Evolutionary conservation across 2,329 filamentous ascomycete genomes (phyloP).

Genomic region (Phaeomoniella chlamydospora): DNA sequence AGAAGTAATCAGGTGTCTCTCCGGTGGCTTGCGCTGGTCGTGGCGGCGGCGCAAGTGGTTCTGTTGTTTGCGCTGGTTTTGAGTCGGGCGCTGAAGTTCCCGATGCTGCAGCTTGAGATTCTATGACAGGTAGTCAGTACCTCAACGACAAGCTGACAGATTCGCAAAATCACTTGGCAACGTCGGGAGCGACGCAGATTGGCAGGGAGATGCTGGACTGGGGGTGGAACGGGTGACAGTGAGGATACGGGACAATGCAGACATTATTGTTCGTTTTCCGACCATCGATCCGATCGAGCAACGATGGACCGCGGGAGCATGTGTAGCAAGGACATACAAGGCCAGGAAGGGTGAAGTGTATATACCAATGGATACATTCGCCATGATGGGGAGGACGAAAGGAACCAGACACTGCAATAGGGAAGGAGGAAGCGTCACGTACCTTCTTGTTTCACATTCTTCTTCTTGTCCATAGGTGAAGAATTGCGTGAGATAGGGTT

Average conservation of each 20-base stretch:
- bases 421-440: constrained; percentile 8
- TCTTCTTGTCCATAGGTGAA: constrained; percentile 28
- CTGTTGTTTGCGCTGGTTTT: constrained; percentile 42
- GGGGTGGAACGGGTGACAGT: constrained; percentile 7
- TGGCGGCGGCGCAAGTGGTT: constrained; percentile 57
- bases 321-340: too few relatives aligned
- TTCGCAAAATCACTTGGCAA: constrained; percentile 10
- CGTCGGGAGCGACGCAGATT: too few relatives aligned
- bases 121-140: constrained; percentile 8
- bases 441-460: constrained; percentile 25
- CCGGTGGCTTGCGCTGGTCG: constrained; percentile 36
- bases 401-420: too few relatives aligned
- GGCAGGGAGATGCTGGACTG: background rate
- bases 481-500: constrained; percentile 18
- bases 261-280: too few relatives aligned
- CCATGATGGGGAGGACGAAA: too few relatives aligned
- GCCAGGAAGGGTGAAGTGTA: too few relatives aligned
- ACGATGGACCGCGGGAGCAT: too few relatives aligned
- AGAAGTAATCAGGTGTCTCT: constrained; percentile 57
- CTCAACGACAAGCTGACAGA: background rate
- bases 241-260: constrained; percentile 1
- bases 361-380: too few relatives aligned
- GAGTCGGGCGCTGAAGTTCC: constrained; percentile 18
- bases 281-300: too few relatives aligned
- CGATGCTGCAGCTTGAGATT: constrained; percentile 16